These are phyloP conservation scores for Hypoxylon crocopeplum DNA, from an alignment of 495 filamentous ascomycete species.

Conservation along the genomic window DNA sequence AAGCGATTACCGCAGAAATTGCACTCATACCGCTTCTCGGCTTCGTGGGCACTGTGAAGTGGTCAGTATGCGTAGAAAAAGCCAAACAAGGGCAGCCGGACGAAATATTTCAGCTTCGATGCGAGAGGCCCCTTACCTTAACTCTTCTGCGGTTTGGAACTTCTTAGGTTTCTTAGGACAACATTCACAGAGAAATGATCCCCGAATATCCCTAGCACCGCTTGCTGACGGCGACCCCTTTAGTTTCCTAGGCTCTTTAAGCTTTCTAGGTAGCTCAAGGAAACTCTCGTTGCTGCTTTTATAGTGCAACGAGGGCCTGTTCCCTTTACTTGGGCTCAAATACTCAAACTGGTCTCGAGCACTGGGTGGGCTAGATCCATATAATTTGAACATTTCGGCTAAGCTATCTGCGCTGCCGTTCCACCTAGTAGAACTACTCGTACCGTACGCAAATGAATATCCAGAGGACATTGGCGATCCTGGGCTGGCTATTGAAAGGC, in stretches of 20 bases:
- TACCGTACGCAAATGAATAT: slow-evolving; percentile 31
- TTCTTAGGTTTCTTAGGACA: slow-evolving; percentile 88
- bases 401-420: slow-evolving; percentile 31
- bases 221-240: slow-evolving; percentile 16
- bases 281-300: slow-evolving; percentile 40
- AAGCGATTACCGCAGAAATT: slow-evolving; percentile 82
- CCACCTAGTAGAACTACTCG: slow-evolving; percentile 28
- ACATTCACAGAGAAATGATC: slow-evolving; percentile 71
- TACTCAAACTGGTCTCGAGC: slow-evolving; percentile 14
- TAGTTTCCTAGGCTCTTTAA: slow-evolving; percentile 28
- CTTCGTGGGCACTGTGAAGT: slow-evolving; percentile 60
- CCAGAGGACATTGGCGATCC: slow-evolving; percentile 27
- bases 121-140: slow-evolving; percentile 66
- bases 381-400: slow-evolving; percentile 24
- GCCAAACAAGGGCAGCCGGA: neutral
- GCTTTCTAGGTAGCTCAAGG: slow-evolving; percentile 29
- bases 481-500: slow-evolving; percentile 22
- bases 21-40: slow-evolving; percentile 84
- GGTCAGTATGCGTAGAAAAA: neutral
- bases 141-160: slow-evolving; percentile 73
- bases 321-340: slow-evolving; percentile 12
- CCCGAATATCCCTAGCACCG: neutral
- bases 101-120: neutral
- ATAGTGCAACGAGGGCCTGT: slow-evolving; percentile 22
- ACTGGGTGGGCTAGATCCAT: slow-evolving; percentile 23